Evolutionary conservation across 2,329 filamentous ascomycete genomes (phyloP), one percentile per base, ranked within the genome.

Genomic region (Emmonsiellopsis sp.): DNA sequence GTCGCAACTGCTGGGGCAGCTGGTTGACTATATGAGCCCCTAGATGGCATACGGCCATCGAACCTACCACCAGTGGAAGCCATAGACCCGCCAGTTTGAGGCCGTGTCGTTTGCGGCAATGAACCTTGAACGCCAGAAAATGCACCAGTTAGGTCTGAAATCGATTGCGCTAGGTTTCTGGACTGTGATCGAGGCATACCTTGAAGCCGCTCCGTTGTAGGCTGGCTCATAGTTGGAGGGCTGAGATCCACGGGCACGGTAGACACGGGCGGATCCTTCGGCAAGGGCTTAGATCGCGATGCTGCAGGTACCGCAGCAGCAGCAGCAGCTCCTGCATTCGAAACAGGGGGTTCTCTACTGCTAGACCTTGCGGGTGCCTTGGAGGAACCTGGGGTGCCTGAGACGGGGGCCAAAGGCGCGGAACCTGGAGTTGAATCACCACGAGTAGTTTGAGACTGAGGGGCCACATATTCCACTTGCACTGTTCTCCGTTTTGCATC

Each of bases 381-480:
- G 5, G 50, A 46, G 7, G 42, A 52, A 7, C 14, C 40, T 37
- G 32, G 32, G 17, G 42, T n/a, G 5, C 27, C 50, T 37, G 65
- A 57, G 4, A 60, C 60, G 31, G 69, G 58, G 44, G 62, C 55
- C 43, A 61, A 58, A 49, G 60, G 57, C 52, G 67, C 69, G 17
- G 61, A 57, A 48, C 66, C 61, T 21, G 71, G 68, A 31, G 68
- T 49, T 40, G 62, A 54, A 57, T 81, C 81, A 33, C 87, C 89
- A 58, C 92, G 82, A 57, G 85, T 80, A 0, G 92, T 96, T 65
- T 92, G 84, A 5, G 89, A 94, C 31, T 85, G 84, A 27, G 93
- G 93, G 17, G 91, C 87, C 53, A 97, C 93, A 69, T 98, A 98
- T 74, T 98, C 93, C 56, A 98, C 88, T 72, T 98, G 93, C 0